Evolutionary conservation across 129 eudicot genomes (phyloP).

Genomic region (Flaveria robusta): DNA sequence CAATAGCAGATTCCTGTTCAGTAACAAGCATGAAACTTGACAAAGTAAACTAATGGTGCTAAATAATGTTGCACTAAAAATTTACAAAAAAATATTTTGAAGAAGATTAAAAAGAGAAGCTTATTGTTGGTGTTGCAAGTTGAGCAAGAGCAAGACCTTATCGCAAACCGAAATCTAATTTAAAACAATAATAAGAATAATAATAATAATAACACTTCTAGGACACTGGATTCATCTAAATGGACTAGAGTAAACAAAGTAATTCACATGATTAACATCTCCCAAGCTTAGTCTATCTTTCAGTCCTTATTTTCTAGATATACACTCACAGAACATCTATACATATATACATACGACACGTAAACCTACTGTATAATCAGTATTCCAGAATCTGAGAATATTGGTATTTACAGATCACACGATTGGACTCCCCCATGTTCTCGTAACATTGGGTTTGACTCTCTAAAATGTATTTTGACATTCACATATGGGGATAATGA

Average conservation of each 20-base stretch:
- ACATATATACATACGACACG: background rate
- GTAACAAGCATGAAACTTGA: constrained; percentile 7
- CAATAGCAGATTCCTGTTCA: background rate
- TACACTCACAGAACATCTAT: background rate
- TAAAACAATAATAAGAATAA: background rate
- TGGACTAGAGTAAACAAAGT: background rate
- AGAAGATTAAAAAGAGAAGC: background rate
- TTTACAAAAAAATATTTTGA: background rate
- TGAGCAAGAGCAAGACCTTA: background rate
- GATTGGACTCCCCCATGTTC: background rate
- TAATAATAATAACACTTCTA: background rate
- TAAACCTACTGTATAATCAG: background rate
- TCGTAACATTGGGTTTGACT: background rate
- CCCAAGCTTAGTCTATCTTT: background rate
- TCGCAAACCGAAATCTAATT: background rate
- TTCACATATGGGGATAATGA: background rate
- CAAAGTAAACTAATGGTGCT: background rate
- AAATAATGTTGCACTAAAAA: background rate
- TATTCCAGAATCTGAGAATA: background rate
- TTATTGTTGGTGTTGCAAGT: background rate
- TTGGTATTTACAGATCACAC: background rate
- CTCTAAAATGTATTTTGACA: background rate
- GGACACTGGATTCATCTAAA: background rate
- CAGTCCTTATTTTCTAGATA: background rate
- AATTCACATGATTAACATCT: constrained; percentile 2